Conservation (phyloP, 257 asterid genomes). For the Vinca minor region DNA sequence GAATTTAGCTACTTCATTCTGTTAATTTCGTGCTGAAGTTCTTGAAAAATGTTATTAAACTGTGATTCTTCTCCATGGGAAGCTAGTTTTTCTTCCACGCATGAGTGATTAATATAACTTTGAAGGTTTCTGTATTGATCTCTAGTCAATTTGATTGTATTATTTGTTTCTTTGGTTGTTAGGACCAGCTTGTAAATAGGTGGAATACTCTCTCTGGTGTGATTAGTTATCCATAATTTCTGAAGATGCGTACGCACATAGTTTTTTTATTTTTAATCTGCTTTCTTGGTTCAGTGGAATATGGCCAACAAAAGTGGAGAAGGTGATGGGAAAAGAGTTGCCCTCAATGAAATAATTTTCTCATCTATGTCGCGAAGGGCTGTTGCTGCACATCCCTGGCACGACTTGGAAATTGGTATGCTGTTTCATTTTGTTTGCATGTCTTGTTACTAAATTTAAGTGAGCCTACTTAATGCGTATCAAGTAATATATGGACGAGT, state of each 20-base stretch:
- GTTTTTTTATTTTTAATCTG: background rate
- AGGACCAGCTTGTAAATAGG: background rate
- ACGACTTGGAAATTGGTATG: slow-evolving; percentile 87
- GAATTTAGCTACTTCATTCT: background rate
- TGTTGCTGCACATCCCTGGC: slow-evolving; percentile 96
- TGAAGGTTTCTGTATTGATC: background rate
- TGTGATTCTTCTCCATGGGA: background rate
- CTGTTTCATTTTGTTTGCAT: background rate
- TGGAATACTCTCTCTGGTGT: background rate
- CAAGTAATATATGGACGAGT: background rate
- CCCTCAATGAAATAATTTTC: slow-evolving; percentile 69
- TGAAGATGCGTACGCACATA: background rate
- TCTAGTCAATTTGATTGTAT: too few relatives aligned
- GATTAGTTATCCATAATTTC: background rate
- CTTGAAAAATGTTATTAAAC: background rate
- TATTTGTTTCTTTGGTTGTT: background rate
- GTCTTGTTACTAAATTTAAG: background rate
- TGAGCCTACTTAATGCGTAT: background rate
- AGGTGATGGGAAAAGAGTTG: slow-evolving; percentile 23
- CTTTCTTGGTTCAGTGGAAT: slow-evolving; percentile 20
- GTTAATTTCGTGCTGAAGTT: background rate
- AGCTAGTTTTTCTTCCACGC: background rate
- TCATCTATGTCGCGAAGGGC: slow-evolving; percentile 65
- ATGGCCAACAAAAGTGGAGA: slow-evolving; percentile 40
- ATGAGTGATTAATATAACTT: too few relatives aligned